Percentiles rank a stretch among this genome's conserved stretches.
phyloP scores from a whole-genome alignment of 331 rosid species.

The Malus hybrid region DNA sequence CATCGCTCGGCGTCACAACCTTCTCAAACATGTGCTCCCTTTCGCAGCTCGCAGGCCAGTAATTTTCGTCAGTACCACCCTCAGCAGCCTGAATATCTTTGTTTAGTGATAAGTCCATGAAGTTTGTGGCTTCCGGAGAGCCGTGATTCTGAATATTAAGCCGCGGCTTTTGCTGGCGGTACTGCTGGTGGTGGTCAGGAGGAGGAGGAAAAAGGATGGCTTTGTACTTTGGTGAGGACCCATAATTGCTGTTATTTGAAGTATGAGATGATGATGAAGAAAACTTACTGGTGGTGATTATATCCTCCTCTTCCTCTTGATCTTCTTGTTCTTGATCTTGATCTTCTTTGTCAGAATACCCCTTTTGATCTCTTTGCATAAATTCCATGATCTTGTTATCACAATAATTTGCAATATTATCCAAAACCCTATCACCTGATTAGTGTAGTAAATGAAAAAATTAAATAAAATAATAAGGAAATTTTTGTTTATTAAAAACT shows the following conservation, averaged over 20 bases:
- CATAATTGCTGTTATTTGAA: neutral
- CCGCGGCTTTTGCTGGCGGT: neutral
- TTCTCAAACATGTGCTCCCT: constrained; percentile 89
- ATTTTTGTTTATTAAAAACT: neutral
- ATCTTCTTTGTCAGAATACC: constrained; percentile 36
- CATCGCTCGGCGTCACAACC: constrained; percentile 88
- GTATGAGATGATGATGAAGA: too few species aligned
- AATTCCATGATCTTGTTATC: constrained; percentile 36
- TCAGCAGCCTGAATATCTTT: neutral
- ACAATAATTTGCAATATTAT: neutral
- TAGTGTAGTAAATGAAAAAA: neutral
- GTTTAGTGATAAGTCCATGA: constrained; percentile 15
- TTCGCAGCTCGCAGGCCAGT: constrained; percentile 21
- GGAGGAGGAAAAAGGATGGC: constrained; percentile 5
- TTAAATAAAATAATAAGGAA: neutral
- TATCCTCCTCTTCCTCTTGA: constrained; percentile 18
- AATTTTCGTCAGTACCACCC: neutral
- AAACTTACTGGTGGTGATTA: constrained; percentile 1
- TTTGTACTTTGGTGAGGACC: neutral
- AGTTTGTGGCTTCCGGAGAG: constrained; percentile 10
- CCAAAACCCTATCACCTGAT: neutral
- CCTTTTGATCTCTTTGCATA: constrained; percentile 35
- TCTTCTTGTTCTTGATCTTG: constrained; percentile 19
- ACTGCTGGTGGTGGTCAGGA: neutral
- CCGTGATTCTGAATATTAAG: constrained; percentile 13